Evolutionary conservation across 2,329 filamentous ascomycete species (phyloP), one percentile per base, ranked within the genome.

Genomic region (Dryadomyces quercivorus): DNA sequence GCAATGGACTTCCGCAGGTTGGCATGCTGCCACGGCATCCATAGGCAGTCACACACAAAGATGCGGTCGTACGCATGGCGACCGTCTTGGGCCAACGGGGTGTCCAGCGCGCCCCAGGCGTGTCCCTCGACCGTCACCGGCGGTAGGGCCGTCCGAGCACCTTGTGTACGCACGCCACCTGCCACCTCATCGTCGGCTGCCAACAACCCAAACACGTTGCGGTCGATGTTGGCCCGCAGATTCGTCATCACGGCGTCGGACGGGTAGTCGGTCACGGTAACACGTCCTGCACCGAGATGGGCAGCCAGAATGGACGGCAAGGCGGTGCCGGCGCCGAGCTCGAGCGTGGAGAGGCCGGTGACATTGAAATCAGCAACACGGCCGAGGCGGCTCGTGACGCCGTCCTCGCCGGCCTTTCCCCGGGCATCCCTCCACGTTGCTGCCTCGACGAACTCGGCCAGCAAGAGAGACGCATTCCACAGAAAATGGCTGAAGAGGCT

Each of bases 21-120:
- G n/a, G 67, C 73, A 66, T 89, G 86, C 70, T 88, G 78, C 71
- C 76, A 77, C 1, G 80, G 78, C 82, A 88, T 87, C 85, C 85
- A 89, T 55, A 86, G 74, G 62, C 85, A 88, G 67, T 89, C 85
- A 58, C 83, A 82, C 0, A 81, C 81, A n/a, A 88, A 67, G 44
- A 89, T 72, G 55, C 82, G 76, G 48, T 80, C 80, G 63, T 82
- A 87, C 1, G 63, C 63, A 56, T 67, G 67, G 43, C 60, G 60
- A 56, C 62, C 57, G 26, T 61, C 43, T 22, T 34, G 10, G 7
- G 62, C 62, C 16, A 63, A 20, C 53, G 46, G 60, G 47, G 53
- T 59, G 26, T 59, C 55, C 20, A 79, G 63, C 18, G 75, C 74
- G 7, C 85, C 84, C 85, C 85, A 88, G 42, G 72, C 68, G 61